These are phyloP conservation scores for Fraxinus xanthoxyloides DNA, from an alignment of 305 asterid genomes.

Conservation along the genomic window DNA sequence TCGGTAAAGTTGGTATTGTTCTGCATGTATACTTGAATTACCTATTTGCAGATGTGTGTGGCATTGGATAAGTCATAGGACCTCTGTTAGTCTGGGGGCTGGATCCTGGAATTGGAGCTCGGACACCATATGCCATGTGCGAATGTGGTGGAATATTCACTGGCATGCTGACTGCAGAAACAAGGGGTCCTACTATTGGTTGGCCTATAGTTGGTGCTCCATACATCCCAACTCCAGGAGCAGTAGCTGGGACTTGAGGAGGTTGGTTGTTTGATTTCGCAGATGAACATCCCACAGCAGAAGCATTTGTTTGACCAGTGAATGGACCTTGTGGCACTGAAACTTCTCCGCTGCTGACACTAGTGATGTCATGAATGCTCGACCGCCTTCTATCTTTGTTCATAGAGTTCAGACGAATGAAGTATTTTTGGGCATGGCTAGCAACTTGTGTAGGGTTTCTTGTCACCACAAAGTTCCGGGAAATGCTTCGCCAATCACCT, in stretches of 20 bases:
- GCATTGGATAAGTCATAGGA: constrained; percentile 37
- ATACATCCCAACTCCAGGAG: constrained; percentile 45
- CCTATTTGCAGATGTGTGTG: constrained; percentile 38
- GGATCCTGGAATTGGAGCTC: constrained; percentile 45
- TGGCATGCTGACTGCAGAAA: constrained; percentile 71
- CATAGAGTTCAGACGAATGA: constrained; percentile 80
- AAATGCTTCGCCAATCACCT: constrained; percentile 93
- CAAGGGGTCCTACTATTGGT: constrained; percentile 61
- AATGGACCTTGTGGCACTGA: constrained; percentile 73
- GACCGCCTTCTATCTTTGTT: constrained; percentile 84
- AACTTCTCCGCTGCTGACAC: constrained; percentile 56
- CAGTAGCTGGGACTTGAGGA: constrained; percentile 28
- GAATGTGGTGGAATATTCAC: constrained; percentile 53
- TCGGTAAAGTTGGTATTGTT: not conserved
- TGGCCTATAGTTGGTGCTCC: constrained; percentile 67
- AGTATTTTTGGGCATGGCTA: constrained; percentile 88
- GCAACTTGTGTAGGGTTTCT: constrained; percentile 94
- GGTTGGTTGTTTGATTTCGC: constrained; percentile 48
- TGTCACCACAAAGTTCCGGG: constrained; percentile 80
- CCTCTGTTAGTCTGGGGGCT: constrained; percentile 47
- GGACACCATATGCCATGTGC: constrained; percentile 55
- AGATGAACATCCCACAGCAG: constrained; percentile 38
- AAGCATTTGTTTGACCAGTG: constrained; percentile 66
- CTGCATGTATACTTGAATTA: constrained; percentile 10
- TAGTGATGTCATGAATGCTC: constrained; percentile 88